A percentile compares a stretch with the other conserved stretches of the same genome.
phyloP scores from a whole-genome alignment of 441 rosid genomes.

The Erodium texanum region DNA sequence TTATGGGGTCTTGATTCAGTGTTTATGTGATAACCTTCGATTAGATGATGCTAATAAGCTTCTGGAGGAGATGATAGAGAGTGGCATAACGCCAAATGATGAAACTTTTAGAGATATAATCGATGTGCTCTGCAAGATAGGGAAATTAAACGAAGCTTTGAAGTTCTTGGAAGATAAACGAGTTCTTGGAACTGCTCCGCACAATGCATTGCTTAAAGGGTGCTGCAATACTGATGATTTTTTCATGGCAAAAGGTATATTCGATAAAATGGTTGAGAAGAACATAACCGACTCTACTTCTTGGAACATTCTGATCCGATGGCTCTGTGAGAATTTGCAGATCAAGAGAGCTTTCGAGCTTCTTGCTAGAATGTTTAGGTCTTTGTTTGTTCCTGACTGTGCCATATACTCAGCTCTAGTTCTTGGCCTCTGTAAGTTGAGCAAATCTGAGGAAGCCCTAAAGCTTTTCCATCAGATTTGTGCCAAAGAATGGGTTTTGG shows the following conservation, averaged over 20 bases:
- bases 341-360: constrained; percentile 32
- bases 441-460: constrained; percentile 28
- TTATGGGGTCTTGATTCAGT: constrained; percentile 27
- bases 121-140: constrained; percentile 29
- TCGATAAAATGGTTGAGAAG: constrained; percentile 32
- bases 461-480: constrained; percentile 23
- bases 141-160: constrained; percentile 26
- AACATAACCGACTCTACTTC: constrained; percentile 35
- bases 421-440: constrained; percentile 31
- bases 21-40: constrained; percentile 31
- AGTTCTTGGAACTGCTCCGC: constrained; percentile 26
- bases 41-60: constrained; percentile 33
- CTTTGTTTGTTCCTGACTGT: constrained; percentile 28
- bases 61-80: constrained; percentile 35
- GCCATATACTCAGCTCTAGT: constrained; percentile 40
- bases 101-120: constrained; percentile 31
- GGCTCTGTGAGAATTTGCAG: constrained; percentile 33
- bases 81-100: constrained; percentile 18
- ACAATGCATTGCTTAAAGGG: constrained; percentile 40
- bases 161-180: constrained; percentile 36
- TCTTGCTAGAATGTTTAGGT: constrained; percentile 39
- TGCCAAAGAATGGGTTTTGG: constrained; percentile 31
- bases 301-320: constrained; percentile 44
- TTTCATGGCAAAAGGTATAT: constrained; percentile 27
- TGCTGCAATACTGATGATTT: constrained; percentile 34